Conservation (phyloP, 345 rosid genomes). For the Hypericum androsaemum region DNA sequence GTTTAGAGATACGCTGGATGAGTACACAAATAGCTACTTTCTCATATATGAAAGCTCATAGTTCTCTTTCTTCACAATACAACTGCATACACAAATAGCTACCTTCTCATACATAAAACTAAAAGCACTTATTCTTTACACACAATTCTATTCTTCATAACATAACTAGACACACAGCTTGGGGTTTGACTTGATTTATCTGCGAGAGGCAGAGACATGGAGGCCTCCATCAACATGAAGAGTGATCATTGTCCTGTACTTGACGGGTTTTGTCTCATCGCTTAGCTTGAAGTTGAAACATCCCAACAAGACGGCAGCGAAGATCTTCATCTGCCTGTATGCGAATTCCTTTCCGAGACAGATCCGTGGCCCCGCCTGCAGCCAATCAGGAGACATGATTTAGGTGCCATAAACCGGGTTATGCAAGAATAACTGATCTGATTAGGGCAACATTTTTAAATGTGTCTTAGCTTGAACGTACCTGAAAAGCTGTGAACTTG, state of each 20-base stretch:
- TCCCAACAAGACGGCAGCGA: conserved; percentile 31
- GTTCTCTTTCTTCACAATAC: too few relatives aligned
- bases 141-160: too few relatives aligned
- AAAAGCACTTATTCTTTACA: too few relatives aligned
- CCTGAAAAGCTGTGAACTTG: conserved; percentile 29
- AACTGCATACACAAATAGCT: too few relatives aligned
- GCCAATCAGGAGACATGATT: conserved; percentile 1
- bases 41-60: too few relatives aligned
- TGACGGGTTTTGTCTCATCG: conserved; percentile 26
- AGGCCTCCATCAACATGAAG: conserved; percentile 60
- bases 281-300: conserved; percentile 37
- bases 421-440: too few relatives aligned
- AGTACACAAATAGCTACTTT: too few relatives aligned
- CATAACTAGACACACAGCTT: background rate
- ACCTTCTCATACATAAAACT: too few relatives aligned
- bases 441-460: too few relatives aligned
- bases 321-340: conserved; percentile 54
- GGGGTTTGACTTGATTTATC: conserved; percentile 3
- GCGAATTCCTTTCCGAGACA: conserved; percentile 57
- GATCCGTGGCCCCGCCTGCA: conserved; percentile 53
- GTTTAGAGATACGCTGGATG: too few relatives aligned
- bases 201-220: conserved; percentile 27
- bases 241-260: conserved; percentile 49
- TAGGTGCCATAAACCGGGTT: background rate
- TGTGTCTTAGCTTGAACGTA: background rate